Evolutionary conservation across 2,329 filamentous ascomycete species (phyloP).

Genomic region (Paraphoma chrysanthemicola): DNA sequence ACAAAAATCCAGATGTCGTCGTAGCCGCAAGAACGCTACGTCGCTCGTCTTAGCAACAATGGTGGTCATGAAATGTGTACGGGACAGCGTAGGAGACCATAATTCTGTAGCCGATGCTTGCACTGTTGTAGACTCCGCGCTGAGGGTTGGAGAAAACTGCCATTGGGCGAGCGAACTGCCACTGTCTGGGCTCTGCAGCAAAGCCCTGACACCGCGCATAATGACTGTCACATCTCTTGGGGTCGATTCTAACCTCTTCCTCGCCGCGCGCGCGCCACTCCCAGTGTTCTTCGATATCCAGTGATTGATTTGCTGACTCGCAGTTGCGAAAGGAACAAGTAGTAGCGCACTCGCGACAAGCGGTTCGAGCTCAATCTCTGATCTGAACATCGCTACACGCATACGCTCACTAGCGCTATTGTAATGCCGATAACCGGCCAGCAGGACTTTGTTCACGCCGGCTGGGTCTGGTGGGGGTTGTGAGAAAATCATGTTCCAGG

Average conservation of each 20-base stretch:
- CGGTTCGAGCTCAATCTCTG: conserved; percentile 10
- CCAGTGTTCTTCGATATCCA: conserved; percentile 1
- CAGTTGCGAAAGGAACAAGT: conserved; percentile 1
- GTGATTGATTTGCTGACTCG: conserved; percentile 4
- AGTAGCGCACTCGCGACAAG: conserved; percentile 19
- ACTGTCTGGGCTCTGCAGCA: not conserved
- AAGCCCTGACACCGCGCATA: conserved; percentile 1
- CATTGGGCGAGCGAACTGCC: not conserved
- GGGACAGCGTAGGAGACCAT: conserved; percentile 3
- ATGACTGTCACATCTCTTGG: conserved; percentile 2
- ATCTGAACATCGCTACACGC: conserved; percentile 15
- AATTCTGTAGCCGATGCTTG: conserved; percentile 3
- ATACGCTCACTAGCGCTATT: conserved; percentile 20
- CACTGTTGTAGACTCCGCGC: not conserved
- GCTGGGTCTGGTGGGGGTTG: conserved; percentile 1
- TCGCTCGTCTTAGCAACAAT: conserved; percentile 14
- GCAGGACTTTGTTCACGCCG: conserved; percentile 5
- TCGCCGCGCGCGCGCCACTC: not conserved
- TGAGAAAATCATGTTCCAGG: conserved; percentile 16
- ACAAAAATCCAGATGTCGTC: conserved; percentile 4
- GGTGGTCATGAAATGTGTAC: conserved; percentile 13
- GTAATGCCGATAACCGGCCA: conserved; percentile 19
- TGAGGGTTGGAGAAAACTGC: not conserved
- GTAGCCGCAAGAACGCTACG: conserved; percentile 8
- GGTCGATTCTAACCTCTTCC: not conserved